Percentiles rank a stretch among this genome's conserved stretches.
Evolutionary conservation across 768 basidiomycete species (phyloP).

Genomic region (Harrya chromipes): DNA sequence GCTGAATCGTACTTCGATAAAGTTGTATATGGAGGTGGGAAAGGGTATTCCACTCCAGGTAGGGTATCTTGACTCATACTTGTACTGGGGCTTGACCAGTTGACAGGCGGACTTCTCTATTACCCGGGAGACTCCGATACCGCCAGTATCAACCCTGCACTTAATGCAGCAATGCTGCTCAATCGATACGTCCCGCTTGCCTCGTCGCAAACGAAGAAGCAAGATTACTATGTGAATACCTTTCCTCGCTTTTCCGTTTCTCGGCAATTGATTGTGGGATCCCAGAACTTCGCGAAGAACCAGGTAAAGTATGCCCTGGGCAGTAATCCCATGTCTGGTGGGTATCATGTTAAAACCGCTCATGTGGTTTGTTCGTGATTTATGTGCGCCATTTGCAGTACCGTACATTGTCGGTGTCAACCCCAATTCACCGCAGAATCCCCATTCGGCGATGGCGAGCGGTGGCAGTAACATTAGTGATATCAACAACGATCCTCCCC

Average conservation of each 20-base stretch:
- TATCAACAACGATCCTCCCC: slow-evolving; percentile 68
- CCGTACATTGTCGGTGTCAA: slow-evolving; percentile 83
- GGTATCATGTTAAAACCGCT: slow-evolving; percentile 12
- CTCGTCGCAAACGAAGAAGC: slow-evolving; percentile 53
- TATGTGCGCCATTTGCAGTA: background rate
- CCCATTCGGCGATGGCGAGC: slow-evolving; percentile 86
- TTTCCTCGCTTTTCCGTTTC: background rate
- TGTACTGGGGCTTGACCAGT: background rate
- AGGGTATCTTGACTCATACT: slow-evolving; percentile 11
- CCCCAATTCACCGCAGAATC: slow-evolving; percentile 88
- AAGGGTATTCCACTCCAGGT: slow-evolving; percentile 63
- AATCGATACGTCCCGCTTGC: slow-evolving; percentile 74
- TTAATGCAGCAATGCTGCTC: slow-evolving; percentile 85
- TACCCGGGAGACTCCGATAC: slow-evolving; percentile 81
- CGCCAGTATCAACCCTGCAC: slow-evolving; percentile 79
- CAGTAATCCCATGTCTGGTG: slow-evolving; percentile 86
- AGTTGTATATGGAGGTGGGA: slow-evolving; percentile 56
- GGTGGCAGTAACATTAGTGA: slow-evolving; percentile 69
- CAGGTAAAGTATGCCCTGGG: slow-evolving; percentile 86
- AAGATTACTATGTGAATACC: slow-evolving; percentile 55
- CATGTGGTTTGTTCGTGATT: background rate
- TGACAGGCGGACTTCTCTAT: slow-evolving; percentile 71
- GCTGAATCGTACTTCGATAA: slow-evolving; percentile 76
- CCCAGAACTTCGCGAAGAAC: slow-evolving; percentile 64
- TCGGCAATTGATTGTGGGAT: slow-evolving; percentile 4